These are phyloP conservation scores for Candida corydali DNA, from an alignment of 805 yeast genomes.

Conservation along the genomic window DNA sequence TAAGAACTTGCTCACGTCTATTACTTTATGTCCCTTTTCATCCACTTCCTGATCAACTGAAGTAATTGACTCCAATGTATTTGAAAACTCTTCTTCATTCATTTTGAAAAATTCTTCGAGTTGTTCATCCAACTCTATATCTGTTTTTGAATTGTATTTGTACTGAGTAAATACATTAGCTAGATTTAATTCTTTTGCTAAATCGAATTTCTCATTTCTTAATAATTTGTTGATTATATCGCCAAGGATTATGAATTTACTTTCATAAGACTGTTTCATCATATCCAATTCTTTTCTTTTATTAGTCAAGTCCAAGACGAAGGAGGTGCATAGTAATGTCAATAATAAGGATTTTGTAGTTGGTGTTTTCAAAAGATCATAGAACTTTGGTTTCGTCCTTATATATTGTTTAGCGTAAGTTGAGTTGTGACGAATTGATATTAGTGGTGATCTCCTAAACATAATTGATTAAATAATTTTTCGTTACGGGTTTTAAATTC, in stretches of 20 bases:
- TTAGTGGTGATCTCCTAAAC: no score
- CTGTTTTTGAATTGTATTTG: conserved; percentile 27
- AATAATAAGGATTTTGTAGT: conserved; percentile 34
- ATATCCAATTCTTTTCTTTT: conserved; percentile 42
- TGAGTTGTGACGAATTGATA: conserved; percentile 8
- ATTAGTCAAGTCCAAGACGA: conserved; percentile 45
- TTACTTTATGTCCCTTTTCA: background rate
- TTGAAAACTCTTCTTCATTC: conserved; percentile 19
- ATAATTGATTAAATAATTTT: no score
- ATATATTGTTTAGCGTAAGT: conserved; percentile 9
- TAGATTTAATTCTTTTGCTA: conserved; percentile 35
- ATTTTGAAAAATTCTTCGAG: conserved; percentile 31
- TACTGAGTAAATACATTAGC: conserved; percentile 41
- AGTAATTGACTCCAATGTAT: background rate
- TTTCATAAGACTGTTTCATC: conserved; percentile 33
- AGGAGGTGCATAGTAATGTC: conserved; percentile 39
- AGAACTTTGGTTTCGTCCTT: conserved; percentile 17
- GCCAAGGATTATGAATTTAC: conserved; percentile 29
- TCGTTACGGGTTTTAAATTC: no score
- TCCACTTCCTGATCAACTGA: background rate
- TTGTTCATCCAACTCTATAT: conserved; percentile 37
- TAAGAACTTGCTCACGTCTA: conserved; percentile 11
- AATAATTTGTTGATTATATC: conserved; percentile 27
- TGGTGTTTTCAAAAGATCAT: conserved; percentile 30
- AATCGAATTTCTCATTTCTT: conserved; percentile 36